Conservation (phyloP, 2,329 filamentous ascomycete genomes). For the Leptographium lundbergii region DNA sequence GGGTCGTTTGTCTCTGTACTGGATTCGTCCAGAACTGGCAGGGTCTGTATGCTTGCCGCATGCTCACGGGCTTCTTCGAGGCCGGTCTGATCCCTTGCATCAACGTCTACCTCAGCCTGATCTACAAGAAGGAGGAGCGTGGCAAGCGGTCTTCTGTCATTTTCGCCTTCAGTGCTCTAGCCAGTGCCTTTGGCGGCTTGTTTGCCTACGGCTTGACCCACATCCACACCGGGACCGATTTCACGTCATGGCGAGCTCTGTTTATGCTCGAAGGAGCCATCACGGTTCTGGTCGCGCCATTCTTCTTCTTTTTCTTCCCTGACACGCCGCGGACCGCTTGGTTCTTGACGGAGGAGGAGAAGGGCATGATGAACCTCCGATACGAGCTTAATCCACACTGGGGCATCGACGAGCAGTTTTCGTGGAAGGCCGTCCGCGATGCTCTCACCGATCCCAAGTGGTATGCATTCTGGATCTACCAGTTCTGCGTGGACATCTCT, state of each 20-base stretch:
- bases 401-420: slow-evolving; percentile 16
- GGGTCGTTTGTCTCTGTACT: background rate
- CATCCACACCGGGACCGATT: slow-evolving; percentile 19
- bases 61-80: slow-evolving; percentile 15
- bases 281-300: slow-evolving; percentile 22
- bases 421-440: slow-evolving; percentile 13
- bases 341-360: slow-evolving; percentile 16
- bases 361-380: slow-evolving; percentile 15
- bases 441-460: slow-evolving; percentile 17
- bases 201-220: slow-evolving; percentile 27
- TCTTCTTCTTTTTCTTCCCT: slow-evolving; percentile 17
- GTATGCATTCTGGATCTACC: slow-evolving; percentile 18
- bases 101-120: slow-evolving; percentile 21
- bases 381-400: slow-evolving; percentile 16
- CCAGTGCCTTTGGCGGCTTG: slow-evolving; percentile 29
- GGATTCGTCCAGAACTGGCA: slow-evolving; percentile 18
- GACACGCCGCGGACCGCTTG: slow-evolving; percentile 17
- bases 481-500: slow-evolving; percentile 21
- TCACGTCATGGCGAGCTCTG: slow-evolving; percentile 26
- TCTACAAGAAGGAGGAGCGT: slow-evolving; percentile 21
- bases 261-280: slow-evolving; percentile 27
- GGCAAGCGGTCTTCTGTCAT: slow-evolving; percentile 23
- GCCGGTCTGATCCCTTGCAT: slow-evolving; percentile 28
- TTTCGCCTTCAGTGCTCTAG: slow-evolving; percentile 26
- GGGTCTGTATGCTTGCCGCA: slow-evolving; percentile 13